Conservation (phyloP, 139 green algal species). For the Zygnema cylindricum region DNA sequence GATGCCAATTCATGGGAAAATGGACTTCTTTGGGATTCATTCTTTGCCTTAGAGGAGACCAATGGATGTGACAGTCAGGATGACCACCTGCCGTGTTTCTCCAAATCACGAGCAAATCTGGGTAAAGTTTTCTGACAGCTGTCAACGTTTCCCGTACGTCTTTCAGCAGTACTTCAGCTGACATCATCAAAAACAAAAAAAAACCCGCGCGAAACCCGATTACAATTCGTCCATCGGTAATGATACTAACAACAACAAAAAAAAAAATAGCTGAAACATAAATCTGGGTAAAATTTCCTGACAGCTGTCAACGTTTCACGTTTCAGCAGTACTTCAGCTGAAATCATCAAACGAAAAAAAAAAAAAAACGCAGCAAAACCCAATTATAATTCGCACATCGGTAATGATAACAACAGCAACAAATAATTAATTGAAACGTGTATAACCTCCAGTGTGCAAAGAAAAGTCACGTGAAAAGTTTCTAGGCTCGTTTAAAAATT, state of each 20-base stretch:
- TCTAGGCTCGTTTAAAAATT: too few species aligned
- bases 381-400: too few species aligned
- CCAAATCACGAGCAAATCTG: slow-evolving; percentile 40
- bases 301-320: slow-evolving; percentile 1
- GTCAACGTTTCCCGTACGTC: not conserved
- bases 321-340: not conserved
- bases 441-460: too few species aligned
- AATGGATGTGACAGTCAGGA: slow-evolving; percentile 16
- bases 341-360: not conserved
- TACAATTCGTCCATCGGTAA: not conserved
- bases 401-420: too few species aligned
- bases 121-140: slow-evolving; percentile 9
- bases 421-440: too few species aligned
- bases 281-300: slow-evolving; percentile 1
- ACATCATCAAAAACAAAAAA: not conserved
- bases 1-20: slow-evolving; percentile 13
- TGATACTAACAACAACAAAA: not conserved
- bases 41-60: not conserved
- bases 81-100: slow-evolving; percentile 27
- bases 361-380: too few species aligned
- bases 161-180: not conserved
- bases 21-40: not conserved
- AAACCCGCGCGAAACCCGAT: too few species aligned
- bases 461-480: too few species aligned
- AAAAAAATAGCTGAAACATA: not conserved